These are phyloP conservation scores for Phytophthora macrochlamydospora DNA, from an alignment of 352 stramenopile genomes.

Conservation along the genomic window DNA sequence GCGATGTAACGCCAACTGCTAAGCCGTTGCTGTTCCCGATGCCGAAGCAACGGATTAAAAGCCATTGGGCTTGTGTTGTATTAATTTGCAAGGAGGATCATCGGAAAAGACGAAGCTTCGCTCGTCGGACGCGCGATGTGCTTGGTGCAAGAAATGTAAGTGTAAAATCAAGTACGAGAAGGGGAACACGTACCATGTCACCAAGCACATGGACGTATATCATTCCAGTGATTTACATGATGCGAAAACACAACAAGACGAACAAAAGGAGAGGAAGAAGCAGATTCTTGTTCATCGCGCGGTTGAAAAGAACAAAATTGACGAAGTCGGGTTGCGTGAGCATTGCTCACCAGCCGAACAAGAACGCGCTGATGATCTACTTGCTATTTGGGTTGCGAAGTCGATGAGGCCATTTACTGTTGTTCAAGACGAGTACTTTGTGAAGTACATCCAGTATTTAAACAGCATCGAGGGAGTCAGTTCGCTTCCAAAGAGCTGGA, in stretches of 20 bases:
- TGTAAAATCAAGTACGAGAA: not conserved
- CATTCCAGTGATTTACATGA: not conserved
- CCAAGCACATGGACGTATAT: not conserved
- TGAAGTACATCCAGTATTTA: not conserved
- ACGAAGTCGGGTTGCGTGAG: not conserved
- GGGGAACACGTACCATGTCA: not conserved
- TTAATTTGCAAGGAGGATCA: not conserved
- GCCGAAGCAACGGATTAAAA: not conserved
- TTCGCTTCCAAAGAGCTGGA: not conserved
- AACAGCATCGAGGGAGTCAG: not conserved
- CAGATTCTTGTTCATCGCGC: not conserved
- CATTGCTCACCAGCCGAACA: not conserved
- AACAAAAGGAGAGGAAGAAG: not conserved
- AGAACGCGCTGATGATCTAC: not conserved
- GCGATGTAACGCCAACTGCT: not conserved
- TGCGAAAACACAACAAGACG: not conserved
- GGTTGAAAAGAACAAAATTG: not conserved
- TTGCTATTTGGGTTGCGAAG: not conserved
- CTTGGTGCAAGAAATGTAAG: not conserved
- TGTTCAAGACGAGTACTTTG: constrained; percentile 9
- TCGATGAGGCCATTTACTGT: not conserved
- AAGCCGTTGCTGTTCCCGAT: not conserved
- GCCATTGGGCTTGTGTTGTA: not conserved
- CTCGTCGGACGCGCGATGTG: not conserved
- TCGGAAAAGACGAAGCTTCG: not conserved